These are phyloP conservation scores for Rhodotorula sp. DNA, from an alignment of 1,284 basidiomycete genomes.

Conservation along the genomic window DNA sequence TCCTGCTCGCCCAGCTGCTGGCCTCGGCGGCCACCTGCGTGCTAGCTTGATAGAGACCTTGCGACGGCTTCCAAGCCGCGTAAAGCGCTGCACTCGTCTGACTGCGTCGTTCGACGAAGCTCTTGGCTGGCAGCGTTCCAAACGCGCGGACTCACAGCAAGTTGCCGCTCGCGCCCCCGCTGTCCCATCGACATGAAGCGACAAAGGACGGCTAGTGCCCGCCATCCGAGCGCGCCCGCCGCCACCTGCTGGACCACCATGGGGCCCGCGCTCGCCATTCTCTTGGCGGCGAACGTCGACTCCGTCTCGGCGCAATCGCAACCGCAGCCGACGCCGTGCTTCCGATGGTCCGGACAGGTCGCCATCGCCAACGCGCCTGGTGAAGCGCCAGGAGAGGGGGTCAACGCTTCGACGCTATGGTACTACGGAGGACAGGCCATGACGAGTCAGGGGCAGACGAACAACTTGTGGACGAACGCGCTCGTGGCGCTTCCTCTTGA, in stretches of 20 bases:
- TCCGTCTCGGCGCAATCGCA: constrained; percentile 4
- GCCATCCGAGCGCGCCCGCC: too few relatives aligned
- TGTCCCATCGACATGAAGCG: too few relatives aligned
- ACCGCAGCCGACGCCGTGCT: constrained; percentile 30
- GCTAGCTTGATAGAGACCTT: too few relatives aligned
- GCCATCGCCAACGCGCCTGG: constrained; percentile 26
- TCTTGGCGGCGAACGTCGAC: neutral
- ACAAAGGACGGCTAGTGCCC: too few relatives aligned
- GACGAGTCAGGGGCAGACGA: constrained; percentile 25
- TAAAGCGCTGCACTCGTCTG: too few relatives aligned
- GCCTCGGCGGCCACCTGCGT: too few relatives aligned
- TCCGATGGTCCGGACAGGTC: constrained; percentile 24
- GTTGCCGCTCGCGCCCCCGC: too few relatives aligned
- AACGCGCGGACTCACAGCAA: too few relatives aligned
- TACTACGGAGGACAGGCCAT: constrained; percentile 42
- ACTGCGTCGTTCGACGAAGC: too few relatives aligned
- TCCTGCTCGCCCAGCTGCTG: too few relatives aligned
- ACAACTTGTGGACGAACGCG: constrained; percentile 44
- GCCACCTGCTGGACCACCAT: neutral
- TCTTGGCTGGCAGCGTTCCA: too few relatives aligned
- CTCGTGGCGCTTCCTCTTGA: constrained; percentile 40
- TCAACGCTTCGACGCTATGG: constrained; percentile 26
- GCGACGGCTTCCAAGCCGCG: too few relatives aligned
- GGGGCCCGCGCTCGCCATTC: neutral
- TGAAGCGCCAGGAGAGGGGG: neutral